Evolutionary conservation across 768 basidiomycete species (phyloP).

Genomic region (Lactarius trivialis): DNA sequence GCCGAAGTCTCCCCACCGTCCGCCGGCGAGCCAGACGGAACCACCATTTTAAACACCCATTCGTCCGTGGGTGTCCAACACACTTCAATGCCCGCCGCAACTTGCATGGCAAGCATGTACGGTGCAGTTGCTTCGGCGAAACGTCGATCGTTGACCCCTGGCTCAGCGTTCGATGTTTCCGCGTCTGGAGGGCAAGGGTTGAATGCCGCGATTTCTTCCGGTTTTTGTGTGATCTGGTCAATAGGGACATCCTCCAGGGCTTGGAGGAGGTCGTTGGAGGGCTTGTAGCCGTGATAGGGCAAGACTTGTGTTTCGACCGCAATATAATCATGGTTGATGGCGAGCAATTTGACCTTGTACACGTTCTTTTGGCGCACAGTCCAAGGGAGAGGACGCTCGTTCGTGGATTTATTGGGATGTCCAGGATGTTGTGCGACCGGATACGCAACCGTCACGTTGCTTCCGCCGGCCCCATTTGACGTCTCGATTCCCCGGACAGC

Average conservation of each 20-base stretch:
- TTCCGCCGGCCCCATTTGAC: background rate
- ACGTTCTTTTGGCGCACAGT: slow-evolving; percentile 49
- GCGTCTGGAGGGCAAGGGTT: slow-evolving; percentile 40
- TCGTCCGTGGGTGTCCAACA: slow-evolving; percentile 73
- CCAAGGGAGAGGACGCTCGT: slow-evolving; percentile 40
- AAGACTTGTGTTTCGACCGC: slow-evolving; percentile 54
- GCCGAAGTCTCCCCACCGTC: background rate
- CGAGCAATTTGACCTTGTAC: slow-evolving; percentile 67
- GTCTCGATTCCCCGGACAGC: background rate
- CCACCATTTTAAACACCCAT: slow-evolving; percentile 52
- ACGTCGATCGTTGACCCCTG: slow-evolving; percentile 20
- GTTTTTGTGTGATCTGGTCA: slow-evolving; percentile 22
- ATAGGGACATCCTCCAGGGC: slow-evolving; percentile 32
- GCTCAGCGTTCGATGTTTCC: background rate
- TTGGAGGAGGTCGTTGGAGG: slow-evolving; percentile 44
- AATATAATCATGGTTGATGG: slow-evolving; percentile 42
- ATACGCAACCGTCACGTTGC: slow-evolving; percentile 5
- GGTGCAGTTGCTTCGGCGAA: slow-evolving; percentile 55
- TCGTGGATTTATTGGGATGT: background rate
- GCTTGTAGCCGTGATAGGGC: slow-evolving; percentile 68
- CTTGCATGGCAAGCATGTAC: slow-evolving; percentile 66
- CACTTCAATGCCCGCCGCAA: slow-evolving; percentile 52
- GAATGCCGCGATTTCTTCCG: slow-evolving; percentile 39
- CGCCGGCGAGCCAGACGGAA: slow-evolving; percentile 27
- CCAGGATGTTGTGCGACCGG: slow-evolving; percentile 12